Conservation (phyloP, 2,329 filamentous ascomycete species). For the Chrysosporium keratinophilum region DNA sequence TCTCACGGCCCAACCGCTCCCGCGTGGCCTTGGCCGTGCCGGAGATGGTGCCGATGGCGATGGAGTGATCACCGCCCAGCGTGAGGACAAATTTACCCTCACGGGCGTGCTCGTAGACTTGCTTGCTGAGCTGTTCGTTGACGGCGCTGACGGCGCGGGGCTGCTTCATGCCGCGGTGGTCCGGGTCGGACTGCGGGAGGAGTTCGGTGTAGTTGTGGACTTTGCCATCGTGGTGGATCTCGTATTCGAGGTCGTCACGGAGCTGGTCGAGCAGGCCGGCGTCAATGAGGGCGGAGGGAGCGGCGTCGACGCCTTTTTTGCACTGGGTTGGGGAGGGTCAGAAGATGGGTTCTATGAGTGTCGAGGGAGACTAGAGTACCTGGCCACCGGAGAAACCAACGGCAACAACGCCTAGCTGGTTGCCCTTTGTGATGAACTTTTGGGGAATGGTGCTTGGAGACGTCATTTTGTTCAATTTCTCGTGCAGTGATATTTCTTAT, state of each 20-base stretch:
- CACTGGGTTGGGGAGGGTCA: slow-evolving; percentile 43
- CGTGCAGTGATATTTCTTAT: not conserved
- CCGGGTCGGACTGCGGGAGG: slow-evolving; percentile 55
- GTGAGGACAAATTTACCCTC: slow-evolving; percentile 82
- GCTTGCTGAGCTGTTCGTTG: slow-evolving; percentile 64
- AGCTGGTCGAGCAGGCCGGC: slow-evolving; percentile 78
- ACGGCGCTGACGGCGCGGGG: slow-evolving; percentile 76
- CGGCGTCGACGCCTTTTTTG: slow-evolving; percentile 85
- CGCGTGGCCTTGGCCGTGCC: slow-evolving; percentile 77
- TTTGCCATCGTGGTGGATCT: slow-evolving; percentile 68
- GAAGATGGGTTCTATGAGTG: not conserved
- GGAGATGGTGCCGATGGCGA: slow-evolving; percentile 86
- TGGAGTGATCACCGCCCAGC: slow-evolving; percentile 89
- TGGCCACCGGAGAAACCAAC: slow-evolving; percentile 96
- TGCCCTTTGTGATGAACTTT: slow-evolving; percentile 68
- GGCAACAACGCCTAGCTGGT: slow-evolving; percentile 81
- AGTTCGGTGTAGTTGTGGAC: slow-evolving; percentile 75
- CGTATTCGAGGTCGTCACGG: slow-evolving; percentile 75
- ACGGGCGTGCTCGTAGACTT: slow-evolving; percentile 78
- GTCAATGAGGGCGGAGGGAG: slow-evolving; percentile 77
- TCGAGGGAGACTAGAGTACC: slow-evolving; percentile 43
- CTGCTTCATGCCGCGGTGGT: slow-evolving; percentile 89
- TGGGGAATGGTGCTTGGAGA: slow-evolving; percentile 49
- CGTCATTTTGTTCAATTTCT: slow-evolving; percentile 34
- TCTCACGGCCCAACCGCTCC: slow-evolving; percentile 64